These are phyloP conservation scores for Colletotrichum sidae DNA, from an alignment of 2,329 filamentous ascomycete genomes.

Conservation along the genomic window DNA sequence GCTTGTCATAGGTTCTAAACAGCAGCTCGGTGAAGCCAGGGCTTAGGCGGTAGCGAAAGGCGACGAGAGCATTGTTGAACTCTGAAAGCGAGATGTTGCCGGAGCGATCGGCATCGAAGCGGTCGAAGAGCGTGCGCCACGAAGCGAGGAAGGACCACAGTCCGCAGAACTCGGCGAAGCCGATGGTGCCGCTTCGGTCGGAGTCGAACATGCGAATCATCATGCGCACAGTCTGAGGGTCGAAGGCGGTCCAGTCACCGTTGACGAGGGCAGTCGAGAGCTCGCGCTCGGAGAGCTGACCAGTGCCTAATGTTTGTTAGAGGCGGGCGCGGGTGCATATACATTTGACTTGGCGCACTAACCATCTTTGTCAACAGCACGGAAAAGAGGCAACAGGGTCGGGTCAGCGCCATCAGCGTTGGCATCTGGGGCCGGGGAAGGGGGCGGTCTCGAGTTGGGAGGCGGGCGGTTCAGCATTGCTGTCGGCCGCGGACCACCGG, in stretches of 20 bases:
- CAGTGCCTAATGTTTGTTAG: constrained; percentile 66
- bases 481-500: constrained; percentile 54
- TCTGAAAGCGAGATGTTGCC: constrained; percentile 89
- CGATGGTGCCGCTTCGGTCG: constrained; percentile 88
- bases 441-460: constrained; percentile 71
- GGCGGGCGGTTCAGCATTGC: constrained; percentile 63
- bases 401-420: constrained; percentile 67
- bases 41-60: constrained; percentile 93
- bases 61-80: constrained; percentile 89
- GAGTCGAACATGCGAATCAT: constrained; percentile 99
- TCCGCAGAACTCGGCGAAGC: constrained; percentile 95
- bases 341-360: constrained; percentile 41
- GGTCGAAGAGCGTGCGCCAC: constrained; percentile 94
- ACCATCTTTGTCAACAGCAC: constrained; percentile 90
- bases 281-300: constrained; percentile 86
- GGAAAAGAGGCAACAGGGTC: constrained; percentile 86
- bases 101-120: constrained; percentile 88
- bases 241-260: constrained; percentile 94
- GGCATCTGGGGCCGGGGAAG: constrained; percentile 68
- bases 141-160: constrained; percentile 96
- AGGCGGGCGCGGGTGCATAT: not conserved
- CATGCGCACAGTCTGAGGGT: constrained; percentile 94
- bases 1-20: constrained; percentile 90
- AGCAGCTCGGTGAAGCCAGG: constrained; percentile 85
- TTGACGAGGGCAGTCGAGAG: constrained; percentile 93